Percentiles rank a stretch among this genome's conserved stretches.
phyloP scores from a whole-genome alignment of 2,329 filamentous ascomycete genomes.

The Arthrobotrys megalospora region DNA sequence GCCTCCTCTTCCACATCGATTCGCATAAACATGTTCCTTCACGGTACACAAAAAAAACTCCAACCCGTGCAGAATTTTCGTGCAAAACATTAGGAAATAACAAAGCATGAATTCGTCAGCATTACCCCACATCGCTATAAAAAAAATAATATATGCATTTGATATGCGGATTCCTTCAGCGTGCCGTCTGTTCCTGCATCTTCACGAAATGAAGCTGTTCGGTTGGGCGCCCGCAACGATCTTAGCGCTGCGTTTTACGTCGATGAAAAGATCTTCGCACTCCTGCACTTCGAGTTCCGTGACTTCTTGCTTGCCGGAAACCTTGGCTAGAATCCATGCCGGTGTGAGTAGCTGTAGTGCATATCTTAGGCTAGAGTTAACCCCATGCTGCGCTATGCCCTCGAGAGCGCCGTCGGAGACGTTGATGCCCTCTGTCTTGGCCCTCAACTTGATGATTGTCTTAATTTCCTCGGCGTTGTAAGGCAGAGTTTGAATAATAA shows the following conservation, averaged over 20 bases:
- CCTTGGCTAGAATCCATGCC: conserved; percentile 72
- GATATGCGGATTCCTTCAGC: conserved; percentile 9
- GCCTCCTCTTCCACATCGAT: conserved; percentile 37
- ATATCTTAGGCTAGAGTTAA: conserved; percentile 90
- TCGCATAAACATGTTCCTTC: conserved; percentile 31
- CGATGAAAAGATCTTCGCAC: conserved; percentile 87
- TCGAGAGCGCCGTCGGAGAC: conserved; percentile 87
- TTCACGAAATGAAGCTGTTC: conserved; percentile 60
- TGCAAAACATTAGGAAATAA: conserved; percentile 36
- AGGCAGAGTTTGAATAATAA: conserved; percentile 94
- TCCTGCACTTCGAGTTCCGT: conserved; percentile 78
- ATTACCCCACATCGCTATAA: conserved; percentile 34
- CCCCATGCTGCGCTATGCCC: conserved; percentile 88
- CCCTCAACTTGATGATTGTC: conserved; percentile 87
- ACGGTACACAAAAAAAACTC: conserved; percentile 29
- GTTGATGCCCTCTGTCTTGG: conserved; percentile 83
- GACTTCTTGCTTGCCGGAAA: conserved; percentile 77
- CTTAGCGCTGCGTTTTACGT: conserved; percentile 82
- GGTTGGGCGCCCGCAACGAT: conserved; percentile 74
- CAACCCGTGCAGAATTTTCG: conserved; percentile 41
- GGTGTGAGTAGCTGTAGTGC: conserved; percentile 92
- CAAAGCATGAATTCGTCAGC: conserved; percentile 49
- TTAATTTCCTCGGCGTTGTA: conserved; percentile 92
- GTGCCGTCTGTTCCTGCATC: conserved; percentile 21
- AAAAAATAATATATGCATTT: conserved; percentile 18